phyloP scores from a whole-genome alignment of 2,329 filamentous ascomycete species.

The Penicillium sp. region DNA sequence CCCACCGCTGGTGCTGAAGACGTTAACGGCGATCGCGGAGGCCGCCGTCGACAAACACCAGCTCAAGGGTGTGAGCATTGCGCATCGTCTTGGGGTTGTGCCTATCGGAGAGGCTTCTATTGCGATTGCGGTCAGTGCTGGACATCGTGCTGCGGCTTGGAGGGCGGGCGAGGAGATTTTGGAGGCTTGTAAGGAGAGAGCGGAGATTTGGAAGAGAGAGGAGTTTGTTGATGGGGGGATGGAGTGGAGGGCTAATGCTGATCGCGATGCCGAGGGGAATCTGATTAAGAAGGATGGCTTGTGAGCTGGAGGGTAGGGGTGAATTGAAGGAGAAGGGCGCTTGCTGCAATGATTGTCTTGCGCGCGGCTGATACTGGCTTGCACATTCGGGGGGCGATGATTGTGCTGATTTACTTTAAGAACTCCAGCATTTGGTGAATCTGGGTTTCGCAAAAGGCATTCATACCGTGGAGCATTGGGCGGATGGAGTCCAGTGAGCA shows the following conservation, averaged over 20 bases:
- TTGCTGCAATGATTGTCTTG: background rate
- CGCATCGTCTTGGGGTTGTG: conserved; percentile 82
- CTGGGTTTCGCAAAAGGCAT: background rate
- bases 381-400: background rate
- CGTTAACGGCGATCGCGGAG: conserved; percentile 40
- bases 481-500: conserved; percentile 19
- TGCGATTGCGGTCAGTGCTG: conserved; percentile 79
- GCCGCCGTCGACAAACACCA: conserved; percentile 58
- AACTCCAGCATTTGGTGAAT: background rate
- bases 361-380: background rate
- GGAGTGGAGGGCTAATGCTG: conserved; percentile 85
- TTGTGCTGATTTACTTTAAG: background rate
- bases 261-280: conserved; percentile 60
- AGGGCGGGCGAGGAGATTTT: conserved; percentile 83
- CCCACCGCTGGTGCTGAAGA: conserved; percentile 44
- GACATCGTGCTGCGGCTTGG: conserved; percentile 86
- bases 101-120: conserved; percentile 94
- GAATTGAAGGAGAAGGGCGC: no score
- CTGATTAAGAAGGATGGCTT: conserved; percentile 4
- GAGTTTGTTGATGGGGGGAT: conserved; percentile 73
- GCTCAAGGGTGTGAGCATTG: conserved; percentile 73
- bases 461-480: background rate
- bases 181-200: conserved; percentile 79
- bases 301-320: background rate
- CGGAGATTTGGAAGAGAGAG: conserved; percentile 96